Percentiles rank a stretch among this genome's conserved stretches.
Conservation (phyloP, 2,329 filamentous ascomycete species). For the Fusarium pseudoanthophilum region DNA sequence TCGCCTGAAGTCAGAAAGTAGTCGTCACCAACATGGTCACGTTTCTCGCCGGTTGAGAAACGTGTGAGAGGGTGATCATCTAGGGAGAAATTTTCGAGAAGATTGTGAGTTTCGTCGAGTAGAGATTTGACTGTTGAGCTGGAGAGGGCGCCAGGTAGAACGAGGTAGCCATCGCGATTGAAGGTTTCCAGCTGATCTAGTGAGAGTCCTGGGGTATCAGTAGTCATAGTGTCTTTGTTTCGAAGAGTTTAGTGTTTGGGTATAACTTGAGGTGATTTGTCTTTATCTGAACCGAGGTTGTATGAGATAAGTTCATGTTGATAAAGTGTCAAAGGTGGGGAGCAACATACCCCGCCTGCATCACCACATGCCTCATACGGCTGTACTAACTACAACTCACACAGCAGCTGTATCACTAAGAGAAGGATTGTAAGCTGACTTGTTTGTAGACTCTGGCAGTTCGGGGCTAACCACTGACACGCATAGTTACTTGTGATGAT, state of each 20-base stretch:
- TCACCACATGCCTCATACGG: slow-evolving; percentile 20
- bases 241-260: too few relatives aligned
- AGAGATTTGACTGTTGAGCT: slow-evolving; percentile 73
- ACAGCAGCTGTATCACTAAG: background rate
- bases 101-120: slow-evolving; percentile 76
- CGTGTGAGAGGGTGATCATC: slow-evolving; percentile 89
- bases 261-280: background rate
- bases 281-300: slow-evolving; percentile 15
- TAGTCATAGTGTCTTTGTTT: slow-evolving; percentile 20
- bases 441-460: background rate
- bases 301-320: slow-evolving; percentile 18
- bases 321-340: slow-evolving; percentile 31
- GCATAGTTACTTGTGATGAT: background rate
- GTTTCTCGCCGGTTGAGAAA: slow-evolving; percentile 85
- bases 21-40: slow-evolving; percentile 86
- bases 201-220: slow-evolving; percentile 66
- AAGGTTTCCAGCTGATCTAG: slow-evolving; percentile 77
- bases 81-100: slow-evolving; percentile 82
- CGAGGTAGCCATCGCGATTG: slow-evolving; percentile 86
- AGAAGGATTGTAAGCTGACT: background rate
- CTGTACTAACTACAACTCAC: background rate
- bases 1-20: slow-evolving; percentile 94
- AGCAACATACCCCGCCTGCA: slow-evolving; percentile 35
- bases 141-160: slow-evolving; percentile 81
- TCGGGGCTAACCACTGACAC: background rate